Evolutionary conservation across 805 yeast genomes (phyloP).

Genomic region (Lipomyces sp.): DNA sequence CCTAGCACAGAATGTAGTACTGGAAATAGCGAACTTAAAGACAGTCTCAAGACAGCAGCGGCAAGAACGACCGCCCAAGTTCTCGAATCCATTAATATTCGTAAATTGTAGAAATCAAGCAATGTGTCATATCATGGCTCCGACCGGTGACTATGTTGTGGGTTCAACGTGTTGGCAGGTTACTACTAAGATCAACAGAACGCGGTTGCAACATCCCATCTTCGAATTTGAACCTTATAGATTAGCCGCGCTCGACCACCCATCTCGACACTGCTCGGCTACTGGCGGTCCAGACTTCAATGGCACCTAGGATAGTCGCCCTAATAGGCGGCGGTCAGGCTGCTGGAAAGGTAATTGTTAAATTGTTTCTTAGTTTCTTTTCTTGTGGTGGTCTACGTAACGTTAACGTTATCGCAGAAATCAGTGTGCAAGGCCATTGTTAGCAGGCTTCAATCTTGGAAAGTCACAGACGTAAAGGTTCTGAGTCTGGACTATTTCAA

Average conservation of each 20-base stretch:
- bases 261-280: neutral
- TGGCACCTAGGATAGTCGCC: constrained; percentile 30
- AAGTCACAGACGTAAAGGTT: constrained; percentile 18
- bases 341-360: constrained; percentile 28
- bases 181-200: neutral
- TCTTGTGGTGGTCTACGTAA: neutral
- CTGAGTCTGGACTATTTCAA: constrained; percentile 21
- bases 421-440: constrained; percentile 25
- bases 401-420: constrained; percentile 16
- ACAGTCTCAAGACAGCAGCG: constrained; percentile 20
- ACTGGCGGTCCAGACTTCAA: neutral
- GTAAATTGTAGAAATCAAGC: neutral
- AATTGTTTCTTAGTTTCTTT: neutral
- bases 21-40: constrained; percentile 20
- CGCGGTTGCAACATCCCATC: neutral
- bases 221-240: neutral
- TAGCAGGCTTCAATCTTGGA: constrained; percentile 22
- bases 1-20: constrained; percentile 45
- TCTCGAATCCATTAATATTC: constrained; percentile 3
- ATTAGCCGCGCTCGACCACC: neutral
- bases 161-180: neutral
- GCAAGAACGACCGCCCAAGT: constrained; percentile 14
- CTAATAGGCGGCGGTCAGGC: constrained; percentile 35
- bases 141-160: neutral
- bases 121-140: neutral